Percentiles rank a stretch among this genome's conserved stretches.
These are phyloP conservation scores for Aphanomyces invadans DNA, from an alignment of 352 stramenopile species.

Conservation along the genomic window DNA sequence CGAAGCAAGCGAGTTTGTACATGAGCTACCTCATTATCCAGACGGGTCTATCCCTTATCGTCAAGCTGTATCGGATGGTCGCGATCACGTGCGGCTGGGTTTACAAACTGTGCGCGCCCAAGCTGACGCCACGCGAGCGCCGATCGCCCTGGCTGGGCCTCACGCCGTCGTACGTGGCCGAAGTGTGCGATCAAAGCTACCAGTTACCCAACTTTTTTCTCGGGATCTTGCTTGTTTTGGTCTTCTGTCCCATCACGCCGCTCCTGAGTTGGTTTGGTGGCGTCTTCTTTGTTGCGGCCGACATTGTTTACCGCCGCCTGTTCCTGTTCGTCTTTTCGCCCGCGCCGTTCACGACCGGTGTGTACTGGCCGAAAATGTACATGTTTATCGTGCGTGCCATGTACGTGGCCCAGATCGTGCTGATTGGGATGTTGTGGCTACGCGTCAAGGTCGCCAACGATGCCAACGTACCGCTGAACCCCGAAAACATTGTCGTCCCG, in stretches of 20 bases:
- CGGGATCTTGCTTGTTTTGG: conserved; percentile 64
- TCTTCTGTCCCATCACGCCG: conserved; percentile 66
- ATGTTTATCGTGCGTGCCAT: conserved; percentile 65
- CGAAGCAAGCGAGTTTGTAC: conserved; percentile 71
- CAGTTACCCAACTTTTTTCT: conserved; percentile 58
- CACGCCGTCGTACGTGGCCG: conserved; percentile 34
- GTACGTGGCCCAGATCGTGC: conserved; percentile 73
- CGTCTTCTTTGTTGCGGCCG: conserved; percentile 55
- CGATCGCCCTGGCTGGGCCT: conserved; percentile 61
- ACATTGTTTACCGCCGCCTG: conserved; percentile 67
- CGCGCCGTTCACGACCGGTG: conserved; percentile 50
- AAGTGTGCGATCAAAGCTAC: conserved; percentile 46
- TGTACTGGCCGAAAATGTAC: conserved; percentile 76
- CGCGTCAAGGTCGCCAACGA: conserved; percentile 31
- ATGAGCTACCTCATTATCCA: conserved; percentile 71
- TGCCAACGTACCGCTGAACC: background rate
- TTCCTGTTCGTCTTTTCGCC: conserved; percentile 65
- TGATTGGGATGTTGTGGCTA: conserved; percentile 58
- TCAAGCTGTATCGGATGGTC: conserved; percentile 55
- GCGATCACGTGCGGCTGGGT: conserved; percentile 61
- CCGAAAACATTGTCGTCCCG: background rate
- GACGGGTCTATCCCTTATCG: conserved; percentile 52
- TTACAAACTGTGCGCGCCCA: conserved; percentile 62
- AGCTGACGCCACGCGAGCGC: conserved; percentile 65
- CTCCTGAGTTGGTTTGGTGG: conserved; percentile 73